Evolutionary conservation across 1,284 basidiomycete genomes (phyloP), one percentile per base, ranked within the genome.

Genomic region (Grifola frondosa): DNA sequence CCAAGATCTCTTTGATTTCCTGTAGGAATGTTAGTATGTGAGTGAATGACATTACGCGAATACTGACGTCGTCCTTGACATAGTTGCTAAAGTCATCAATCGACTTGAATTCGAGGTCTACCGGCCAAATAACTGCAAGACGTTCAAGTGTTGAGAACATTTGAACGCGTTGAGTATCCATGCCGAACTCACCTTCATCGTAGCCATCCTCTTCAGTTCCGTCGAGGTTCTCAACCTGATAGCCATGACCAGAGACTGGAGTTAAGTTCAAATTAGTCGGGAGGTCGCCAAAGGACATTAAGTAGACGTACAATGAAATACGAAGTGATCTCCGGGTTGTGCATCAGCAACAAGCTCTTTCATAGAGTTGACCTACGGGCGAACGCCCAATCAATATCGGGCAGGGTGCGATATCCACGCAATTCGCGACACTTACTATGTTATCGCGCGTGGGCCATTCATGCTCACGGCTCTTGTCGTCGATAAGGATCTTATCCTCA

Each of bases 191-290:
- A 58, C 59, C 51, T 44, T 61, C 59, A 31, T 61, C 59, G 6
- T 26, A 31, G 3, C 53, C 54, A 30, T 61, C 59, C 17, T 54
- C 51, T 26, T 61, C 59, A 1, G 44, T 47, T 8, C 49, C 47
- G 23, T 54, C 41, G 20, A 37, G 30, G 26, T 51, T 52, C 2
- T 20, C 16, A 0, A 56, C 37, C 25, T 61, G 58, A 7, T 37
- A 31, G 11, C 58, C 58, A 36, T 61, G 59, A 3, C 59, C 59
- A 16, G 57, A 57, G 42, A 57, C 59, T 61, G 13, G 12, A 23
- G 13, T 25, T 13, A 12, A 17, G 20, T 17, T 23, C 37, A 21
- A 20, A 24, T 24, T 5, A 15, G 16, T 28, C 28, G 15, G 22
- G 5, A 13, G 5, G 11, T 10, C 11, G n/a, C 17, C 17, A 6